Evolutionary conservation across 306 rosid genomes (phyloP), one percentile per base, ranked within the genome.

Genomic region (Sicyos baderoa): DNA sequence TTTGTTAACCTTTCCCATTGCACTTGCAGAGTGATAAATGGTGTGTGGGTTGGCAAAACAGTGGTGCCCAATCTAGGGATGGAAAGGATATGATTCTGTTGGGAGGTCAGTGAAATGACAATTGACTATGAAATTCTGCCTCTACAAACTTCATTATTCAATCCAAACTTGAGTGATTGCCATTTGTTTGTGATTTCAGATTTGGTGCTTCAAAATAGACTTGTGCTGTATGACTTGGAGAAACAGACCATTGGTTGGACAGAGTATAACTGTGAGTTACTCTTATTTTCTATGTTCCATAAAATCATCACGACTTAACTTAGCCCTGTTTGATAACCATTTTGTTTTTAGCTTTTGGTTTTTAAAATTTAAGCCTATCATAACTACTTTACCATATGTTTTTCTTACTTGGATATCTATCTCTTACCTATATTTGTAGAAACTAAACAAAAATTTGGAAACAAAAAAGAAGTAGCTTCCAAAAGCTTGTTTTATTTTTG

Each of bases 181-280:
- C 6, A 51, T 73, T 44, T 51, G 49, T 15, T 54, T 45, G 32
- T 29, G 23, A 32, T 61, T 73, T 64, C 53, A 73, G 76, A 73
- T 73, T 61, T 73, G 76, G 76, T 61, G 71, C 76, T 73, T 25
- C 76, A 73, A 61, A 73, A 61, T 62, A 73, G 68, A 27, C 76
- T 73, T 7, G 76, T 73, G 23, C 25, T 73, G 4, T 73, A 73
- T 29, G 25, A 73, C 71, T 37, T 73, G 51, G 76, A 73, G 37
- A 35, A 73, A 32, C 76, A 73, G 76, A 61, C 71, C 32, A 61
- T 73, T 11, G 76, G 76, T 19, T 73, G 76, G 76, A 73, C 71
- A 0, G 40, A 60, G 15, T 73, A 61, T 55, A 73, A 73, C 18
- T 73, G 76, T 73, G 60, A 73, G 76, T 73, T 23, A 35, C 48